Evolutionary conservation across 331 rosid species (phyloP).

Genomic region (Quercus tomentella): DNA sequence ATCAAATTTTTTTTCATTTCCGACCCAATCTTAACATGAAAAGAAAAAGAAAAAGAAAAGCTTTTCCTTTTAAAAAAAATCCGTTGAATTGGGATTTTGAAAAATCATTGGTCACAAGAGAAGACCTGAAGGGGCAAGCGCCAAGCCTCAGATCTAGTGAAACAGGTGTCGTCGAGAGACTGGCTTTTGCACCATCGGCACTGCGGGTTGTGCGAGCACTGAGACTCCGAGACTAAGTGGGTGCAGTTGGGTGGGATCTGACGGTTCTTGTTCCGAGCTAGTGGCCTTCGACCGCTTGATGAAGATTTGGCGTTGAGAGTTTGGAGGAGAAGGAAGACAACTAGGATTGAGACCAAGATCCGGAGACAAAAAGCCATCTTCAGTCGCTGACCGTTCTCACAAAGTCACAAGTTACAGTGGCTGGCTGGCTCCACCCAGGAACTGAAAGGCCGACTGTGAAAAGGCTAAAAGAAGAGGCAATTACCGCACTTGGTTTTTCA

Average conservation of each 20-base stretch:
- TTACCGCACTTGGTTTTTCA: too few species aligned
- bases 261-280: not conserved
- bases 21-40: not conserved
- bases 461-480: too few species aligned
- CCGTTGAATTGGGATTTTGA: not conserved
- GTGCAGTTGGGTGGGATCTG: slow-evolving; percentile 46
- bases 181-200: slow-evolving; percentile 91
- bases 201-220: slow-evolving; percentile 55
- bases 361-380: not conserved
- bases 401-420: too few species aligned
- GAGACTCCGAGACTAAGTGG: slow-evolving; percentile 33
- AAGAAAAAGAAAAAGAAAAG: not conserved
- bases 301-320: slow-evolving; percentile 17
- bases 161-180: slow-evolving; percentile 74
- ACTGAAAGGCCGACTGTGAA: too few species aligned
- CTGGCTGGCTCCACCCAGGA: too few species aligned
- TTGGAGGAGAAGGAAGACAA: slow-evolving; percentile 22
- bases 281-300: slow-evolving; percentile 15
- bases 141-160: slow-evolving; percentile 62
- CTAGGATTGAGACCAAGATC: not conserved
- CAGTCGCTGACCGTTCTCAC: too few species aligned
- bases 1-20: not conserved
- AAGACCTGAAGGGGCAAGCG: slow-evolving; percentile 80
- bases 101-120: slow-evolving; percentile 49
- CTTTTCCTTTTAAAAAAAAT: too few species aligned